A percentile compares a stretch with the other conserved stretches of the same genome.
Conservation (phyloP, 2,329 filamentous ascomycete species). For the Ophiosphaerella narmari region DNA sequence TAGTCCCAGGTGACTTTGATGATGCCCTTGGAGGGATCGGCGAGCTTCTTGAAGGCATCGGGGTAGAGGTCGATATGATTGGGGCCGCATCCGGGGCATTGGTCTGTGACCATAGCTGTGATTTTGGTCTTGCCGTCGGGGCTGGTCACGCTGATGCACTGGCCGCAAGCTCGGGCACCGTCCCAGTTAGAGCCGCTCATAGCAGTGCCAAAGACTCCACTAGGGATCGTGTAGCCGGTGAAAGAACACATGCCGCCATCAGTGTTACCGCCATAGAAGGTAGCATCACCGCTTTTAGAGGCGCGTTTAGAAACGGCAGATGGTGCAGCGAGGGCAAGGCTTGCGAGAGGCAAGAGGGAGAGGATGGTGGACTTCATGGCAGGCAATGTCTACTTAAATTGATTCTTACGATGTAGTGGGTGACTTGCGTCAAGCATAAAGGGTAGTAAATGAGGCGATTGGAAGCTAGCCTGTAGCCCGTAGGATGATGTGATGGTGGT, state of each 20-base stretch:
- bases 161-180: conserved; percentile 60
- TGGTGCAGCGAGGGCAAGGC: conserved; percentile 31
- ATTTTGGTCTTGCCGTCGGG: conserved; percentile 59
- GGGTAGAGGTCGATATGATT: conserved; percentile 63
- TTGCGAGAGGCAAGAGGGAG: conserved; percentile 30
- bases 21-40: conserved; percentile 51
- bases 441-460: conserved; percentile 19
- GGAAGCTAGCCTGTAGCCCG: conserved; percentile 37
- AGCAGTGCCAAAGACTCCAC: conserved; percentile 64
- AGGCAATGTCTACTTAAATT: not conserved
- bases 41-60: conserved; percentile 56
- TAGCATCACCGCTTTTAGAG: conserved; percentile 37
- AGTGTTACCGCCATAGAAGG: conserved; percentile 49
- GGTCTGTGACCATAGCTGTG: conserved; percentile 67
- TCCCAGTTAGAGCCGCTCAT: conserved; percentile 64
- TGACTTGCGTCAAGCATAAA: conserved; percentile 3
- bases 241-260: conserved; percentile 67
- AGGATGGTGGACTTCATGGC: conserved; percentile 36
- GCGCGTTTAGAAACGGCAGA: conserved; percentile 7
- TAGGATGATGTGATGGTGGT: conserved; percentile 22
- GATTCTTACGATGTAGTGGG: not conserved
- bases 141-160: conserved; percentile 64
- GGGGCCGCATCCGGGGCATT: conserved; percentile 60
- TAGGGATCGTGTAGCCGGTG: conserved; percentile 64
- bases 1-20: conserved; percentile 57